These are phyloP conservation scores for Ensete ventricosum DNA, from an alignment of 176 grass and related monocot species.

Conservation along the genomic window DNA sequence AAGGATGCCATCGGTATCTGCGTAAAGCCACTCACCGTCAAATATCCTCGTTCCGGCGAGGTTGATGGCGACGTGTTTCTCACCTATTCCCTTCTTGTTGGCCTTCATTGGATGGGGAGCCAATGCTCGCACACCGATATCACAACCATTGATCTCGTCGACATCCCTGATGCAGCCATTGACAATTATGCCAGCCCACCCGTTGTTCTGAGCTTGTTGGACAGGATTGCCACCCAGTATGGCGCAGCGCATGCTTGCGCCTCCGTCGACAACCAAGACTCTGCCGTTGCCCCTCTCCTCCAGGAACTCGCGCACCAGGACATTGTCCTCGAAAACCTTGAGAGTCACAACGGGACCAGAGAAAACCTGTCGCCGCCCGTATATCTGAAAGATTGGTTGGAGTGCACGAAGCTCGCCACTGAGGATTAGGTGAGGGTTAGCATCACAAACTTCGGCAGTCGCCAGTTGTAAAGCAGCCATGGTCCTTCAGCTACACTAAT, in stretches of 20 bases:
- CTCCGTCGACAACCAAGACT: not conserved
- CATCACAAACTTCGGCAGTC: conserved; percentile 1
- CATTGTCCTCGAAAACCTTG: not conserved
- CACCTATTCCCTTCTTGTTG: not conserved
- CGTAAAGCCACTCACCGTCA: not conserved
- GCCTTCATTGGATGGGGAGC: not conserved
- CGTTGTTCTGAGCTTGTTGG: conserved; percentile 2
- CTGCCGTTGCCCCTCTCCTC: not conserved
- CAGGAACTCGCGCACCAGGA: not conserved
- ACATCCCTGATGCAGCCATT: conserved; percentile 2
- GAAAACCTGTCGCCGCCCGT: conserved; percentile 1
- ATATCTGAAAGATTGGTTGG: conserved; percentile 4
- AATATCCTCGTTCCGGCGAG: not conserved
- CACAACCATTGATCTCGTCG: not conserved
- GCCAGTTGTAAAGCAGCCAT: conserved; percentile 4
- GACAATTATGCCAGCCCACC: not conserved
- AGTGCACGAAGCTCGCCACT: conserved; percentile 1
- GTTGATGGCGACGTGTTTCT: not conserved
- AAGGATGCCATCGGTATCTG: not conserved
- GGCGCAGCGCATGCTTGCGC: not conserved
- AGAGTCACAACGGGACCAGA: conserved; percentile 4
- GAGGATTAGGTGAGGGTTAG: not conserved
- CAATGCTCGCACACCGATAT: not conserved
- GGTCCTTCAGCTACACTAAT: not conserved
- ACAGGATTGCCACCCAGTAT: not conserved